Evolutionary conservation across 1,284 basidiomycete species (phyloP), one percentile per base, ranked within the genome.

Genomic region (Trichosporon sp.): DNA sequence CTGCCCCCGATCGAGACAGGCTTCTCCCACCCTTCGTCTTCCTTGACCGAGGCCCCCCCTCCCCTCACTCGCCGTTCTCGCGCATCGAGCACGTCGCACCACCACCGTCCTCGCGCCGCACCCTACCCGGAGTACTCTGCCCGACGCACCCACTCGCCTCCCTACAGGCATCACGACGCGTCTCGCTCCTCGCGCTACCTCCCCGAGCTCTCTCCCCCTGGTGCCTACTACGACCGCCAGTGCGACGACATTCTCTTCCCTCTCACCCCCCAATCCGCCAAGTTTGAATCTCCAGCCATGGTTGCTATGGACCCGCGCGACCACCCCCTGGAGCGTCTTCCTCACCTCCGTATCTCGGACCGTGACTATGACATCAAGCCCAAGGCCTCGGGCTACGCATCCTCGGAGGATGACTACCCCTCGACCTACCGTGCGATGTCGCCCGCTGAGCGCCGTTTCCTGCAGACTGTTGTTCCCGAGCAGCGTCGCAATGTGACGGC

Each of bases 381-480:
- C 18, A 63, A 62, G 51, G 23, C 15, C 5, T 32, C 47, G 47
- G 47, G 47, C 47, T 51, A 60, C n/a, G 47, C 56, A 9, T 42
- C 42, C 15, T 44, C 42, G 2, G 42, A 42, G 38, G 63, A 65
- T 13, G 42, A 29, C 13, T 64, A 47, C 42, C 60, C 69, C 18
- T 27, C 35, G 34, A 32, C 42, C 35, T 42, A 42, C n/a, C 63
- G 70, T 34, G 62, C 65, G 23, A 64, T 70, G 69, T 68, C 69
- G n/a, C 68, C 72, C 0, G 70, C 68, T 11, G 70, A 73, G 67
- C 71, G 69, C 60, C 67, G 69, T n/a, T 65, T 72, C 60, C 56
- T 72, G 23, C 71, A 70, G 67, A 72, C 69, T 8, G 67, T 72
- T 67, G 67, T 67, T 3, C 35, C 66, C 29, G 44, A 62, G 67